phyloP scores from a whole-genome alignment of 2,329 filamentous ascomycete genomes.

The Gremmenia infestans region DNA sequence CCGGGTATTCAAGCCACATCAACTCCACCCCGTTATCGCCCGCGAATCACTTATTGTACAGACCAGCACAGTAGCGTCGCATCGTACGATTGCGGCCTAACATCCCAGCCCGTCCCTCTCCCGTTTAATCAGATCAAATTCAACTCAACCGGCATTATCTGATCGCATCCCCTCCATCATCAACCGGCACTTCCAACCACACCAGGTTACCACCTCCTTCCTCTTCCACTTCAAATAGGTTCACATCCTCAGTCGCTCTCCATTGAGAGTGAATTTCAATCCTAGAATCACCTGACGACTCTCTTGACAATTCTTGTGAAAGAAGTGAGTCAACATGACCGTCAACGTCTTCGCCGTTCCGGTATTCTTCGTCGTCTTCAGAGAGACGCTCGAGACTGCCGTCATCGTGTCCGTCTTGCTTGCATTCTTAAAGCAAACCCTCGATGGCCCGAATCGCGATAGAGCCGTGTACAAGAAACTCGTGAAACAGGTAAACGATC shows the following conservation, averaged over 20 bases:
- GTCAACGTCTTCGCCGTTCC: slow-evolving; percentile 70
- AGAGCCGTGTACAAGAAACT: slow-evolving; percentile 60
- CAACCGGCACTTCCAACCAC: neutral
- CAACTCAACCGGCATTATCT: slow-evolving; percentile 8
- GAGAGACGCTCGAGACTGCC: slow-evolving; percentile 76
- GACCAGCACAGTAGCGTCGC: too few species aligned
- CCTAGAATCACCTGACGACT: neutral
- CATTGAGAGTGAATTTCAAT: neutral
- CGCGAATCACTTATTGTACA: neutral
- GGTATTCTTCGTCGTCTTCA: slow-evolving; percentile 87
- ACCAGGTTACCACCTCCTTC: neutral
- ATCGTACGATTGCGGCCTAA: neutral
- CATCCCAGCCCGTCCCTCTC: neutral
- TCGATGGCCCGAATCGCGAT: slow-evolving; percentile 60
- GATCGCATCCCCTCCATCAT: slow-evolving; percentile 3
- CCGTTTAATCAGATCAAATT: slow-evolving; percentile 14
- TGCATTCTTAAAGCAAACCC: slow-evolving; percentile 77
- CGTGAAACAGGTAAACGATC: slow-evolving; percentile 45
- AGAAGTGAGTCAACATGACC: slow-evolving; percentile 41
- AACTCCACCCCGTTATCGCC: neutral
- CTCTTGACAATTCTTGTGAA: neutral
- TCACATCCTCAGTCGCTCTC: neutral
- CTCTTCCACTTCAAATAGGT: neutral
- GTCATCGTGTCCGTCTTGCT: slow-evolving; percentile 86
- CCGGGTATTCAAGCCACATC: neutral